A percentile compares a stretch with the other conserved stretches of the same genome.
Evolutionary conservation across 805 yeast genomes (phyloP).

Genomic region (Candida montana): DNA sequence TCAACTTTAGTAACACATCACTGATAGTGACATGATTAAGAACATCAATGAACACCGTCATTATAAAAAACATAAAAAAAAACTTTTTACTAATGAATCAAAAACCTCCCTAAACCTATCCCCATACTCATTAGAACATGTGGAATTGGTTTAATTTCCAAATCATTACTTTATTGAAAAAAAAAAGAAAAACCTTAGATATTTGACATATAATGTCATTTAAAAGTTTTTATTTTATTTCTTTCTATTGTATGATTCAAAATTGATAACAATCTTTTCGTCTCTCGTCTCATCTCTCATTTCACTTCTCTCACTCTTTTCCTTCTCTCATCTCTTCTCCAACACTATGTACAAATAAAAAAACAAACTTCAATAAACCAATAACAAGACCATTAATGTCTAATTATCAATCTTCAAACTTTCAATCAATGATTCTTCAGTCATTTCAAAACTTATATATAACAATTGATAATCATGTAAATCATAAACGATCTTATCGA

Average conservation of each 20-base stretch:
- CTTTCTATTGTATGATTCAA: background rate
- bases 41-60: no score
- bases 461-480: conserved; percentile 67
- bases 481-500: conserved; percentile 70
- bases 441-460: conserved; percentile 57
- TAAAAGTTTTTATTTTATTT: no score
- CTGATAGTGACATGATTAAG: no score
- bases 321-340: background rate
- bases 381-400: no score
- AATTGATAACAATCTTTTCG: background rate
- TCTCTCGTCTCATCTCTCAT: no score
- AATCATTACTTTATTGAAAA: background rate
- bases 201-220: no score
- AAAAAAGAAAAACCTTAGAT: background rate
- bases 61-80: background rate
- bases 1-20: no score
- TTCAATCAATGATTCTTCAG: conserved; percentile 18
- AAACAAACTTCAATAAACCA: no score
- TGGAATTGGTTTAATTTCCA: background rate
- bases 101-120: background rate
- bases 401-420: conserved; percentile 9
- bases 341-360: background rate
- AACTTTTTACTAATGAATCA: background rate
- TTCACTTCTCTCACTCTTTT: background rate
- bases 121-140: no score